Percentiles rank a stretch among this genome's conserved stretches.
phyloP scores from a whole-genome alignment of 495 filamentous ascomycete species.

The Aspergillus bertholletiae region DNA sequence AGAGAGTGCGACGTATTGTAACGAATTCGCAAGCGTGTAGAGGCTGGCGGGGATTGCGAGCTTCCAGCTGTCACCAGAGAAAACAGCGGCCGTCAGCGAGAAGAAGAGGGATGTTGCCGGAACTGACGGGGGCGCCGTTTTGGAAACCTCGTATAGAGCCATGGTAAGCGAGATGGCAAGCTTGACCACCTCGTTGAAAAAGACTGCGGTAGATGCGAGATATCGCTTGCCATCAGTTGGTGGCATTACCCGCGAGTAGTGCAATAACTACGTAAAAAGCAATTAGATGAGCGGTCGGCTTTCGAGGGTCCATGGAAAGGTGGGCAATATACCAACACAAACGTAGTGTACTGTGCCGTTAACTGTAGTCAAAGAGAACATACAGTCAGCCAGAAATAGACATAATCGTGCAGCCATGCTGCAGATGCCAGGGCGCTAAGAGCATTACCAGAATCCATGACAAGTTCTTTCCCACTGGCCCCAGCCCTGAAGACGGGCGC shows the following conservation, averaged over 20 bases:
- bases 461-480: constrained; percentile 70
- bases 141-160: constrained; percentile 80
- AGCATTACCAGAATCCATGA: constrained; percentile 71
- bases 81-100: constrained; percentile 74
- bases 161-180: constrained; percentile 80
- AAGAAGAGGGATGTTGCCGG: constrained; percentile 76
- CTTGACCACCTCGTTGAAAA: constrained; percentile 91
- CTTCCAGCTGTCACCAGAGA: constrained; percentile 95
- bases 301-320: neutral
- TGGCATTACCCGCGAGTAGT: constrained; percentile 93
- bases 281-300: constrained; percentile 12
- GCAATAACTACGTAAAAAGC: constrained; percentile 60
- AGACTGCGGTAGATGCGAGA: constrained; percentile 89
- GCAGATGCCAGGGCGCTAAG: neutral
- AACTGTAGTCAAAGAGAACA: constrained; percentile 21
- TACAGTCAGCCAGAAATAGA: constrained; percentile 17
- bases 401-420: neutral
- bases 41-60: constrained; percentile 83
- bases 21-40: constrained; percentile 84
- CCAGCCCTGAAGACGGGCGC: constrained; percentile 46
- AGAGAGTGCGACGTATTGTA: constrained; percentile 89
- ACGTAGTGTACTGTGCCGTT: constrained; percentile 36
- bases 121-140: constrained; percentile 66
- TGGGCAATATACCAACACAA: constrained; percentile 36
- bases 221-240: constrained; percentile 77